Evolutionary conservation across 225 moss, liverwort and hornwort species (phyloP).

Genomic region (Bryoerythrophyllum caledonicum): DNA sequence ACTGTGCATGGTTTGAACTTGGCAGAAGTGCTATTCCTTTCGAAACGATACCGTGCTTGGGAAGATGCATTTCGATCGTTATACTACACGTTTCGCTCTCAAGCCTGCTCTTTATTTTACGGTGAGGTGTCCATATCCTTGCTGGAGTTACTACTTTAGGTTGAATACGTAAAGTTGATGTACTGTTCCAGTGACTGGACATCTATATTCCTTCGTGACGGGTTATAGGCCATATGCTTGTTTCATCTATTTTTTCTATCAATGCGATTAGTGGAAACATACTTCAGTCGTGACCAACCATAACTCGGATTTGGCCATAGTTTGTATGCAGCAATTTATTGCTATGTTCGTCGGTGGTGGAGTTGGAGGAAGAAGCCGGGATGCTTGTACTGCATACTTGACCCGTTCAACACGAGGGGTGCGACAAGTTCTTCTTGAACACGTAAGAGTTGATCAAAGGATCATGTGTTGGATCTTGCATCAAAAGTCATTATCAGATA

Average conservation of each 20-base stretch:
- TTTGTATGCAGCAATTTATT: constrained; percentile 88
- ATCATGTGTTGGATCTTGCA: neutral
- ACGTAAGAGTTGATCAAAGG: constrained; percentile 51
- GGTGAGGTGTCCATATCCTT: constrained; percentile 34
- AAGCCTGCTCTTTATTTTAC: constrained; percentile 75
- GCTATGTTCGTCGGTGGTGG: constrained; percentile 93
- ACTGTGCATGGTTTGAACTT: constrained; percentile 9
- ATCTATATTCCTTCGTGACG: neutral
- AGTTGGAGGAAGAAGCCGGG: constrained; percentile 59
- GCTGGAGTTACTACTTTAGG: neutral
- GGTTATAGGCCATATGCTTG: neutral
- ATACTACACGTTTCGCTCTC: constrained; percentile 74
- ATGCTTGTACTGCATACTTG: constrained; percentile 75
- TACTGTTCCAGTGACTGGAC: neutral
- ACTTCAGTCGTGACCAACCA: constrained; percentile 2
- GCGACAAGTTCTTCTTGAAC: constrained; percentile 74
- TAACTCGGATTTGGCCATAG: constrained; percentile 51
- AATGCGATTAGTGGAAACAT: neutral
- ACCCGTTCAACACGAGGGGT: constrained; percentile 89
- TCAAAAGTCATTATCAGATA: neutral
- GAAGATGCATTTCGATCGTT: constrained; percentile 88
- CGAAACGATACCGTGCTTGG: constrained; percentile 71
- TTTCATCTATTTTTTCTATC: neutral
- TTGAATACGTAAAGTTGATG: neutral
- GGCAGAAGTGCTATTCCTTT: constrained; percentile 57